Conservation (phyloP, 345 rosid genomes). For the Salix arbutifolia region DNA sequence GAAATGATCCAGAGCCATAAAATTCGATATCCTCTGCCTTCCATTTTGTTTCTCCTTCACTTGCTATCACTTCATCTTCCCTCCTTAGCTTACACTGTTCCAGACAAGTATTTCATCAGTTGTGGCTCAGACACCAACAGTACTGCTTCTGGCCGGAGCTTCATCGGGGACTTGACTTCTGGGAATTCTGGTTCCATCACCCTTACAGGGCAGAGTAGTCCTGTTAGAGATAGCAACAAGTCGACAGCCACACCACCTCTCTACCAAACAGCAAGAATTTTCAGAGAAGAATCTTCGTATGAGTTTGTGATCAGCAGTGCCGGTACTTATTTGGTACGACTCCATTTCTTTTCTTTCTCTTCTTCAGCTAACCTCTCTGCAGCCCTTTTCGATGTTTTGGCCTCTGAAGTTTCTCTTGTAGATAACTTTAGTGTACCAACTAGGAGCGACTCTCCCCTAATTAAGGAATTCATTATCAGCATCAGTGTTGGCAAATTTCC, state of each 20-base stretch:
- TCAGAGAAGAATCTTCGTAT: constrained; percentile 5
- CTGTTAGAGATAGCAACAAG: not conserved
- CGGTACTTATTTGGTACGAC: constrained; percentile 16
- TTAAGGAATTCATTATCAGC: constrained; percentile 10
- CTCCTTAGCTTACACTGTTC: constrained; percentile 27
- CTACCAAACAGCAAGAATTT: constrained; percentile 23
- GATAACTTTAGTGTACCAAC: not conserved
- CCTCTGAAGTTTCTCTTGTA: constrained; percentile 6
- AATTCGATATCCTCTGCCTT: not conserved
- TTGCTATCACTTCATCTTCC: constrained; percentile 4
- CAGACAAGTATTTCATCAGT: constrained; percentile 43
- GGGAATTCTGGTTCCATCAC: constrained; percentile 15
- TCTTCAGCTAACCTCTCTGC: not conserved
- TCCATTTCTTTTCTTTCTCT: constrained; percentile 19
- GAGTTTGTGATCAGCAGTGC: not conserved
- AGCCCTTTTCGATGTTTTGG: constrained; percentile 16
- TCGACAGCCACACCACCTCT: constrained; percentile 6
- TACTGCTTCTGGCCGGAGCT: not conserved
- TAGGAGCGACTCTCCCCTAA: not conserved
- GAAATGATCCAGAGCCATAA: not conserved
- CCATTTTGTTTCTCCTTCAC: constrained; percentile 20
- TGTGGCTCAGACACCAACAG: constrained; percentile 39
- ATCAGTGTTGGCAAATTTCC: not conserved
- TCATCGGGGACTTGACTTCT: constrained; percentile 34
- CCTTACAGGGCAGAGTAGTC: constrained; percentile 9